These are phyloP conservation scores for Phytophthora citricola DNA, from an alignment of 352 stramenopile species.

Conservation along the genomic window DNA sequence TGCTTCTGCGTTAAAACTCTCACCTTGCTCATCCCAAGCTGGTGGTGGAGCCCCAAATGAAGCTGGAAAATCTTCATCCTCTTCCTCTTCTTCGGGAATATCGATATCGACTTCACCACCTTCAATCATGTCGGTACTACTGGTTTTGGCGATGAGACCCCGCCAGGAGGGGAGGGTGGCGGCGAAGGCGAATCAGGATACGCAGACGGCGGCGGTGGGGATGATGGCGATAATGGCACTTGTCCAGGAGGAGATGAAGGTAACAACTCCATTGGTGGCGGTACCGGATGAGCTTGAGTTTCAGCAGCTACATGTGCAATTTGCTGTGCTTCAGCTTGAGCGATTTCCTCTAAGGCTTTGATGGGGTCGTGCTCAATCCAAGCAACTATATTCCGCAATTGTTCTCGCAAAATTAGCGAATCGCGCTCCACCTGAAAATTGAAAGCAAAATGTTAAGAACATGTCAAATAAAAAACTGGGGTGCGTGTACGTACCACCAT, in stretches of 20 bases:
- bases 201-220: conserved; percentile 12
- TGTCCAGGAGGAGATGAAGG: conserved; percentile 7
- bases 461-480: neutral
- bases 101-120: conserved; percentile 8
- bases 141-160: conserved; percentile 12
- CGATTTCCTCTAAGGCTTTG: conserved; percentile 49
- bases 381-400: conserved; percentile 72
- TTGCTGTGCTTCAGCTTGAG: conserved; percentile 40
- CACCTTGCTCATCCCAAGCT: conserved; percentile 32
- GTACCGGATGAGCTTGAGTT: conserved; percentile 21
- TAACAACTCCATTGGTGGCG: conserved; percentile 29
- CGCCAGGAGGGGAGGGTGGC: conserved; percentile 38
- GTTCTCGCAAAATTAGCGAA: conserved; percentile 66
- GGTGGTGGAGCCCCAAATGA: conserved; percentile 47
- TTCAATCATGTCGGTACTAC: conserved; percentile 14
- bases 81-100: conserved; percentile 58
- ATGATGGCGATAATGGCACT: conserved; percentile 3
- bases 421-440: conserved; percentile 72
- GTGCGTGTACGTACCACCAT: conserved; percentile 48
- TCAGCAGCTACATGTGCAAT: conserved; percentile 16
- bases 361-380: conserved; percentile 75
- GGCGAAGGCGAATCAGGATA: conserved; percentile 46
- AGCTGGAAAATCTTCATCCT: conserved; percentile 79
- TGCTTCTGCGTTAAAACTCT: conserved; percentile 61
- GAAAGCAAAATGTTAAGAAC: neutral